phyloP scores from a whole-genome alignment of 2,329 filamentous ascomycete genomes.

The Hymenoscyphus linearis region DNA sequence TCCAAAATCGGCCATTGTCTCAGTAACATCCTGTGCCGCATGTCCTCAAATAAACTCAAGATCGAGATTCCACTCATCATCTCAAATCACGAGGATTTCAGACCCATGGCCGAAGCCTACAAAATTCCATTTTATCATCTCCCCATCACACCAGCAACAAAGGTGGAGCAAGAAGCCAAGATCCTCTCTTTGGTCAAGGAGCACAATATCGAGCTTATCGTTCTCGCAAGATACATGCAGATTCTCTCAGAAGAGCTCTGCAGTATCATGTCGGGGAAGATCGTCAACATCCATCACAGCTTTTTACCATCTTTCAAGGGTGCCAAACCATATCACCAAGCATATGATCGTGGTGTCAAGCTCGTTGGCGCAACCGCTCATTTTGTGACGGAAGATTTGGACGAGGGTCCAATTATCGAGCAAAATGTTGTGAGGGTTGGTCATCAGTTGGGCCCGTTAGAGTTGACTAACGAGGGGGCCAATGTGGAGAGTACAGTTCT shows the following conservation, averaged over 20 bases:
- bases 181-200: constrained; percentile 66
- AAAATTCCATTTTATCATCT: constrained; percentile 76
- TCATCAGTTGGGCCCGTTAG: constrained; percentile 70
- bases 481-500: constrained; percentile 82
- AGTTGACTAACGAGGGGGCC: constrained; percentile 72
- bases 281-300: constrained; percentile 89
- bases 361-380: constrained; percentile 83
- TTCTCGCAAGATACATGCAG: constrained; percentile 84
- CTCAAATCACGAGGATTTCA: constrained; percentile 75
- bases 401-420: constrained; percentile 86
- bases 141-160: constrained; percentile 74
- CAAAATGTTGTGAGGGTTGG: constrained; percentile 74
- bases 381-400: constrained; percentile 78
- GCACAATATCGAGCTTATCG: constrained; percentile 70
- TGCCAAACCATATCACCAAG: constrained; percentile 83
- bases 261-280: constrained; percentile 73
- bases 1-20: constrained; percentile 85
- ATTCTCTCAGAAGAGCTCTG: constrained; percentile 72
- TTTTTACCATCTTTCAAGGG: constrained; percentile 87
- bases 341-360: constrained; percentile 80
- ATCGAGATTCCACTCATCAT: constrained; percentile 75
- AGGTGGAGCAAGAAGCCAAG: constrained; percentile 64
- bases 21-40: constrained; percentile 77
- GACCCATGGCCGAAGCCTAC: constrained; percentile 63
- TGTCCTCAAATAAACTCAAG: constrained; percentile 63